A percentile compares a stretch with the other conserved stretches of the same genome.
Evolutionary conservation across 805 yeast genomes (phyloP).

Genomic region (Barnettozyma vustinii): DNA sequence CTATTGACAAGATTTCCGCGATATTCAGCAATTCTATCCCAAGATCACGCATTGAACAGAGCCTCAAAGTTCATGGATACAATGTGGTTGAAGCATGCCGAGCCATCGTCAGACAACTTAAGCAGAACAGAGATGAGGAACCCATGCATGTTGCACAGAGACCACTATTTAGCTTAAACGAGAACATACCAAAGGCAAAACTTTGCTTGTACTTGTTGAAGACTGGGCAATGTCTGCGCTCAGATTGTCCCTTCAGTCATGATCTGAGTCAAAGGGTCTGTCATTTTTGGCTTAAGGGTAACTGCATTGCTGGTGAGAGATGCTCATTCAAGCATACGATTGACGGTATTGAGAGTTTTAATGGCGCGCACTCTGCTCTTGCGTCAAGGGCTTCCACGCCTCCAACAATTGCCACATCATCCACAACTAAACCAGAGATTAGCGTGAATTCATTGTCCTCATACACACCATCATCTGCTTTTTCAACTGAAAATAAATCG

Average conservation of each 20-base stretch:
- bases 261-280: slow-evolving; percentile 38
- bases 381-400: slow-evolving; percentile 2
- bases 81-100: slow-evolving; percentile 27
- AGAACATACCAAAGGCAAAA: slow-evolving; percentile 10
- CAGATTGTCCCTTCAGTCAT: slow-evolving; percentile 42
- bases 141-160: slow-evolving; percentile 2
- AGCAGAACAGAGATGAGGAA: slow-evolving; percentile 5
- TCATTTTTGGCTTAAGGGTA: slow-evolving; percentile 41
- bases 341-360: slow-evolving; percentile 4
- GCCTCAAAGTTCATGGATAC: slow-evolving; percentile 32
- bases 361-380: slow-evolving; percentile 1
- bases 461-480: slow-evolving; percentile 3
- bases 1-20: slow-evolving; percentile 32
- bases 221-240: slow-evolving; percentile 37
- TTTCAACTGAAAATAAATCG: background rate
- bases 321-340: slow-evolving; percentile 36
- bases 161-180: background rate
- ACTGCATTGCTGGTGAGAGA: slow-evolving; percentile 36
- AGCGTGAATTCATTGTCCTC: background rate
- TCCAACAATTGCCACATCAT: slow-evolving; percentile 4
- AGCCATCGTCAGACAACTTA: slow-evolving; percentile 18
- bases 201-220: slow-evolving; percentile 38
- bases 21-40: slow-evolving; percentile 29
- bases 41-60: slow-evolving; percentile 31
- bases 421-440: slow-evolving; percentile 3